Conservation (phyloP, 768 basidiomycete species). For the Ramaria rubella region DNA sequence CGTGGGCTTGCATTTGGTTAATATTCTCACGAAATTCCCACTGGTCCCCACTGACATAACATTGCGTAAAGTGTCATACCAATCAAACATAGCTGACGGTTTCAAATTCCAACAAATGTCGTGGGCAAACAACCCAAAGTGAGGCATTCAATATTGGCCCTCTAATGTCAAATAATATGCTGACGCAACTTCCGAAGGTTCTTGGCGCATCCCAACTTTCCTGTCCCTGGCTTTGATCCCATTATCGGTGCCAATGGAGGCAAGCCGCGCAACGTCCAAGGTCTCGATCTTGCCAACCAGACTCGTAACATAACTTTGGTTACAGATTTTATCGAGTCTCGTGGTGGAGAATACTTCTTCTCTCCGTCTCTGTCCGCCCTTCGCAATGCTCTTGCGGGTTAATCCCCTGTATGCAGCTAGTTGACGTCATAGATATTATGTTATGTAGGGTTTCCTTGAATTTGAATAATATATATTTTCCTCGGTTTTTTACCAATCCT, state of each 20-base stretch:
- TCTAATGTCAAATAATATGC: not conserved
- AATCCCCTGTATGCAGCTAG: too few species aligned
- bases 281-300: not conserved
- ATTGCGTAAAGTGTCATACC: conserved; percentile 24
- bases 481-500: too few species aligned
- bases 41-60: not conserved
- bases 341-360: conserved; percentile 51
- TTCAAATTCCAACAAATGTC: conserved; percentile 29
- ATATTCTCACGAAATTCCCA: not conserved
- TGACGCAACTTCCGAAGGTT: conserved; percentile 25
- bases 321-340: conserved; percentile 34
- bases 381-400: not conserved
- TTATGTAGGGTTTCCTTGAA: too few species aligned
- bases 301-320: conserved; percentile 13
- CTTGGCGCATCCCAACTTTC: conserved; percentile 19
- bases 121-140: conserved; percentile 11
- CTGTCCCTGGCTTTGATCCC: conserved; percentile 42
- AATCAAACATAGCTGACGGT: conserved; percentile 25
- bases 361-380: conserved; percentile 42
- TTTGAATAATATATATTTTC: too few species aligned
- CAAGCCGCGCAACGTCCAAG: not conserved
- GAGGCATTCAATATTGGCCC: not conserved
- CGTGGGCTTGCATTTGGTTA: conserved; percentile 45
- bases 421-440: too few species aligned
- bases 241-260: conserved; percentile 31